phyloP scores from a whole-genome alignment of 257 asterid species.

The Echium plantagineum region DNA sequence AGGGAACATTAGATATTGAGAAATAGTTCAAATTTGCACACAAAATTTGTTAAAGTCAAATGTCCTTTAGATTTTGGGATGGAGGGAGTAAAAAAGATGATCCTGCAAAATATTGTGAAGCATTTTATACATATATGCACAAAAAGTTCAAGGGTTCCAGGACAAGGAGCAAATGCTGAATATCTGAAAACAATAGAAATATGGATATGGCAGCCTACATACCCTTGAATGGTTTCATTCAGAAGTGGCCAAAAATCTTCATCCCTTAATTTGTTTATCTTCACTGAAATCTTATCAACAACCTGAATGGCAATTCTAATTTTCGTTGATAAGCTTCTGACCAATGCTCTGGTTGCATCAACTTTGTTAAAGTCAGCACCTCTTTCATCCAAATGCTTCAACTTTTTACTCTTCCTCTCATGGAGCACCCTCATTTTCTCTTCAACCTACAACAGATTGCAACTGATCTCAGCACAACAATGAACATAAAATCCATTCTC shows the following conservation, averaged over 20 bases:
- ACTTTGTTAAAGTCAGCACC: constrained; percentile 86
- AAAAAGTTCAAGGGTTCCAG: background rate
- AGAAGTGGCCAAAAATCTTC: constrained; percentile 93
- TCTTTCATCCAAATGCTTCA: constrained; percentile 63
- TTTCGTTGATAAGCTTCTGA: constrained; percentile 78
- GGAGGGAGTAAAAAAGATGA: too few species aligned
- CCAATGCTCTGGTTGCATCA: constrained; percentile 58
- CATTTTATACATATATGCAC: background rate
- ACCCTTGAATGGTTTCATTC: constrained; percentile 77
- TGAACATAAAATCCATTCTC: background rate
- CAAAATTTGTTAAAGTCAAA: too few species aligned
- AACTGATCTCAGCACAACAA: background rate
- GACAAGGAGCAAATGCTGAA: background rate
- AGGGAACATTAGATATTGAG: too few species aligned
- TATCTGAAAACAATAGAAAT: background rate
- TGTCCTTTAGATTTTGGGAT: too few species aligned
- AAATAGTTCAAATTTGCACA: too few species aligned
- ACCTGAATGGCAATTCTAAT: constrained; percentile 85
- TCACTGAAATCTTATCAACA: constrained; percentile 86
- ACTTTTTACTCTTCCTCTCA: constrained; percentile 52
- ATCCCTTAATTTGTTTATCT: constrained; percentile 77
- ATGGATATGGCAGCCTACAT: constrained; percentile 13
- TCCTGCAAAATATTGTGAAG: background rate
- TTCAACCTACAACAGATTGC: constrained; percentile 48
- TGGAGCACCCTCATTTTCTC: constrained; percentile 89